A percentile compares a stretch with the other conserved stretches of the same genome.
These are phyloP conservation scores for Cystobasidium onofrii DNA, from an alignment of 768 basidiomycete genomes.

Conservation along the genomic window DNA sequence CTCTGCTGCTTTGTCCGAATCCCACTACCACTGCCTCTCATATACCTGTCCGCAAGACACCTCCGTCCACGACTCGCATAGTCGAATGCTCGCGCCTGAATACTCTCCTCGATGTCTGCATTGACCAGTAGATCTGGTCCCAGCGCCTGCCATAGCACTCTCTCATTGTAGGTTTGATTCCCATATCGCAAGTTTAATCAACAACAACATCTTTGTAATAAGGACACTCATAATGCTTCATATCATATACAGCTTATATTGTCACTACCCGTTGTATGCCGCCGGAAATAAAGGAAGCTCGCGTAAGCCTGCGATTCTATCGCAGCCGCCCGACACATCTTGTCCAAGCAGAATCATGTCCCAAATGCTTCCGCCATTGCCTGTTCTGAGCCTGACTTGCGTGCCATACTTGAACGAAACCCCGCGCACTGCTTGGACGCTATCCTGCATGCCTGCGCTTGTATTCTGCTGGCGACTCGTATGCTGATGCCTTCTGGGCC, in stretches of 20 bases:
- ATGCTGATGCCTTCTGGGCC: conserved; percentile 51
- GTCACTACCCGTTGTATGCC: neutral
- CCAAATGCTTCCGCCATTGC: neutral
- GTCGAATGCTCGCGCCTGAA: too few relatives aligned
- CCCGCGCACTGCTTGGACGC: too few relatives aligned
- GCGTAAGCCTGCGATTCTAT: neutral
- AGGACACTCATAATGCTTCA: neutral
- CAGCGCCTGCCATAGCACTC: neutral
- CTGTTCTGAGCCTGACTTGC: too few relatives aligned
- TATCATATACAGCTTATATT: neutral
- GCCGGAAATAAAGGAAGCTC: neutral
- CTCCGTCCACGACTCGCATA: too few relatives aligned
- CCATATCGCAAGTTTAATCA: neutral
- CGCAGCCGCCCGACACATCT: neutral
- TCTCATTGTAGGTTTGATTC: neutral
- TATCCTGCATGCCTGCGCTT: conserved; percentile 50
- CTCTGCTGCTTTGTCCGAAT: neutral
- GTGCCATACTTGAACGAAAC: too few relatives aligned
- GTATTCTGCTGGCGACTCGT: conserved; percentile 69
- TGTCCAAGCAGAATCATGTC: neutral
- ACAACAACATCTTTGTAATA: neutral
- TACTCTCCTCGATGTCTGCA: neutral
- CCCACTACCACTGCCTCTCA: too few relatives aligned
- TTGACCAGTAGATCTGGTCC: neutral
- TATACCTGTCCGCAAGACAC: neutral